A percentile compares a stretch with the other conserved stretches of the same genome.
These are phyloP conservation scores for Beauveria pseudobassiana DNA, from an alignment of 2,329 filamentous ascomycete species.

Conservation along the genomic window DNA sequence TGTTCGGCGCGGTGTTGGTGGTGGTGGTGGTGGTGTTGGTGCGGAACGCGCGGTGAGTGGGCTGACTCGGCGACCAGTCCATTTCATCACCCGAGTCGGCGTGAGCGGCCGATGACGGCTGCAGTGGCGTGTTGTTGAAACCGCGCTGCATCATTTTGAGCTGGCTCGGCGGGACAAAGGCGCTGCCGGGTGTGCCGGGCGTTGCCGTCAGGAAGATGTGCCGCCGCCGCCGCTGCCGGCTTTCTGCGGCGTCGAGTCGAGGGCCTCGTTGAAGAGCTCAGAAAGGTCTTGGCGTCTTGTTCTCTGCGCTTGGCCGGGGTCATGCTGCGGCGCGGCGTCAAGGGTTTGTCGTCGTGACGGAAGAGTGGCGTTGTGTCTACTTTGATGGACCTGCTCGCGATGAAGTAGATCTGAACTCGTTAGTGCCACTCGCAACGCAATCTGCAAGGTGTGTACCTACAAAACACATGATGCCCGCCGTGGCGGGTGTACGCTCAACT, in stretches of 20 bases:
- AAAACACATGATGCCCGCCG: constrained; percentile 43
- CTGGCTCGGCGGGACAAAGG: constrained; percentile 7
- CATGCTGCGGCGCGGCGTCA: constrained; percentile 19
- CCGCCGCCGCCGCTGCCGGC: background rate
- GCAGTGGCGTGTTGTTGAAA: background rate
- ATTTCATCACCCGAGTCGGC: constrained; percentile 51
- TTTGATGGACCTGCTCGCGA: constrained; percentile 39
- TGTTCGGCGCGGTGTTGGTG: constrained; percentile 21
- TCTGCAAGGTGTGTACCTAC: constrained; percentile 31
- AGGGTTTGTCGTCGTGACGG: constrained; percentile 17
- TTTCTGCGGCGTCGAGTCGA: constrained; percentile 20
- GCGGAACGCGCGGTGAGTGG: constrained; percentile 49
- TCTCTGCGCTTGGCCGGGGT: constrained; percentile 20
- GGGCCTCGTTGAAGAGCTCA: constrained; percentile 29
- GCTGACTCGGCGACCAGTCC: constrained; percentile 64
- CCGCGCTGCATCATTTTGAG: constrained; percentile 12
- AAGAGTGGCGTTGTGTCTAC: constrained; percentile 54
- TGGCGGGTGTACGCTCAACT: constrained; percentile 46
- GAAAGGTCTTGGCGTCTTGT: constrained; percentile 35
- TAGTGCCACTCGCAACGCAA: background rate
- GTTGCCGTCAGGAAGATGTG: background rate
- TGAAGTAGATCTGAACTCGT: constrained; percentile 33
- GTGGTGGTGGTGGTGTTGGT: constrained; percentile 4
- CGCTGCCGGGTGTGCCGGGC: constrained; percentile 1
- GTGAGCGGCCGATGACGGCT: constrained; percentile 17